Evolutionary conservation across 805 yeast genomes (phyloP).

Genomic region (Candida bentonensis): DNA sequence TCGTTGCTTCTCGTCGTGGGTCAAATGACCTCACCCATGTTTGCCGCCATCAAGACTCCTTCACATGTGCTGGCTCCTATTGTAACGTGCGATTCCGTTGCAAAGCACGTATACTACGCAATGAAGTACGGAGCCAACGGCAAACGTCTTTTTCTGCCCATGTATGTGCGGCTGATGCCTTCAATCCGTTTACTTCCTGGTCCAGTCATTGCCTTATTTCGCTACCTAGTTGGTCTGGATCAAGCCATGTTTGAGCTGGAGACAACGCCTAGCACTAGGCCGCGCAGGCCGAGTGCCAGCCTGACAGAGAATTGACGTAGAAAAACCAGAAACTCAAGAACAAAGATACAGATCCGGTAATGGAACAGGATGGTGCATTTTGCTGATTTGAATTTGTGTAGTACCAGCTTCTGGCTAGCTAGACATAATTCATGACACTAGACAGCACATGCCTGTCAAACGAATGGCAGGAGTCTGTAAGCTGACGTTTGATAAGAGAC

Average conservation of each 20-base stretch:
- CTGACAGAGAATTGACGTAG: too few species aligned
- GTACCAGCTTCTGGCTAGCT: too few species aligned
- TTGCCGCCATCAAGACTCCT: constrained; percentile 61
- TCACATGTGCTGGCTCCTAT: constrained; percentile 69
- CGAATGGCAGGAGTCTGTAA: too few species aligned
- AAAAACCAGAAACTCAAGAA: too few species aligned
- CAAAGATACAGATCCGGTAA: too few species aligned
- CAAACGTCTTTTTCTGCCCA: constrained; percentile 50
- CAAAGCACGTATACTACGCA: constrained; percentile 39
- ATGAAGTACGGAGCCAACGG: constrained; percentile 50
- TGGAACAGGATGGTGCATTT: too few species aligned
- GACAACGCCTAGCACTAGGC: too few species aligned
- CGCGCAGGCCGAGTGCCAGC: too few species aligned
- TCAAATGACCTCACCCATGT: constrained; percentile 65
- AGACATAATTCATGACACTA: too few species aligned
- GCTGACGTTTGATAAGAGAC: too few species aligned
- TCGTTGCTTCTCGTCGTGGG: constrained; percentile 80
- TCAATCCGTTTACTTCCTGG: constrained; percentile 57
- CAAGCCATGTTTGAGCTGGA: constrained; percentile 11
- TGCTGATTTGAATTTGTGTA: too few species aligned
- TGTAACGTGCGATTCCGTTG: constrained; percentile 53
- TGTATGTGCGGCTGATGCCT: constrained; percentile 66
- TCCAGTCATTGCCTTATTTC: constrained; percentile 42
- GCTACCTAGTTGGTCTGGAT: constrained; percentile 61
- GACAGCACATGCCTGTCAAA: too few species aligned